A percentile compares a stretch with the other conserved stretches of the same genome.
Conservation (phyloP, 768 basidiomycete genomes). For the Jaapia argillacea region DNA sequence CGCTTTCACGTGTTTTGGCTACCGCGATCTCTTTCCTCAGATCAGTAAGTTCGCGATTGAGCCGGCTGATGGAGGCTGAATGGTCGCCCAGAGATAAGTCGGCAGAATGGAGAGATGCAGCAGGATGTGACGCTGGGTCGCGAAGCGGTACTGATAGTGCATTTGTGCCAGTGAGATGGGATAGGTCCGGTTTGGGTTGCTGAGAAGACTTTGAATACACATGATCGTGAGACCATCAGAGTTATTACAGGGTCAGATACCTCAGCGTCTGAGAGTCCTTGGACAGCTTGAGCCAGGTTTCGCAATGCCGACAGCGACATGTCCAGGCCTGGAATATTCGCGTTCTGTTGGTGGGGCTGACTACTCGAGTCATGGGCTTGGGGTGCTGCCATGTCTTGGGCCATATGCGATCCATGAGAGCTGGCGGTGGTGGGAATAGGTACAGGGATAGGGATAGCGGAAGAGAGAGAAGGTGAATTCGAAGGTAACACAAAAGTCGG, state of each 20-base stretch:
- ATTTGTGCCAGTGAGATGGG: background rate
- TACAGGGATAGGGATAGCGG: too few relatives aligned
- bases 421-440: too few relatives aligned
- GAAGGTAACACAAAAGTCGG: too few relatives aligned
- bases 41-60: constrained; percentile 20
- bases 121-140: background rate
- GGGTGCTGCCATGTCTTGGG: too few relatives aligned
- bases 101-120: background rate
- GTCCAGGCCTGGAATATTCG: background rate
- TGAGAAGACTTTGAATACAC: background rate
- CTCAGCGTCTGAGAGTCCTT: background rate
- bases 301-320: background rate
- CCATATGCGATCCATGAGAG: too few relatives aligned
- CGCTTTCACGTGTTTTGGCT: background rate
- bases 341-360: too few relatives aligned
- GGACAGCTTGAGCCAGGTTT: background rate
- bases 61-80: background rate
- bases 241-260: background rate
- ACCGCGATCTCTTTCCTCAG: constrained; percentile 15
- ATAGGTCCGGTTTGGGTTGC: too few relatives aligned
- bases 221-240: background rate
- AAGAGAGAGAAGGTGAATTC: too few relatives aligned
- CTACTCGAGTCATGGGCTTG: too few relatives aligned
- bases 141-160: background rate
- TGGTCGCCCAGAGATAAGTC: background rate